Evolutionary conservation across 768 basidiomycete species (phyloP).

Genomic region (Phaeotremella fagi): DNA sequence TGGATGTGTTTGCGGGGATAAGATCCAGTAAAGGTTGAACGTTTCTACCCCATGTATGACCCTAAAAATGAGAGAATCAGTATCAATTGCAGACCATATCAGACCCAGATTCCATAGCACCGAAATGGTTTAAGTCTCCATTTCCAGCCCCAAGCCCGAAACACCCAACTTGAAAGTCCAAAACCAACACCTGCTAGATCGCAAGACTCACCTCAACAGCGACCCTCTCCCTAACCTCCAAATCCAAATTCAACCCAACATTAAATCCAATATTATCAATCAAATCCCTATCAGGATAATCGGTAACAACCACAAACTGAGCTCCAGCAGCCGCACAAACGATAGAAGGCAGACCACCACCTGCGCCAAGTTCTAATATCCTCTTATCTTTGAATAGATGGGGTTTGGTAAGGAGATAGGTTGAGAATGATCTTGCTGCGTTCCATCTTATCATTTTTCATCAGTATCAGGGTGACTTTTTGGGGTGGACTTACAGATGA

Average conservation of each 20-base stretch:
- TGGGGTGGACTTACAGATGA: constrained; percentile 26
- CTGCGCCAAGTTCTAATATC: constrained; percentile 88
- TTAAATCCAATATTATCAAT: constrained; percentile 73
- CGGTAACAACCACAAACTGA: constrained; percentile 71
- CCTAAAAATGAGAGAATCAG: constrained; percentile 12
- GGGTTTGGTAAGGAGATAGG: constrained; percentile 37
- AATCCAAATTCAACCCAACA: constrained; percentile 55
- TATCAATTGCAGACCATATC: not conserved
- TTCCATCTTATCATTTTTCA: constrained; percentile 25
- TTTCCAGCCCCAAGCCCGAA: no score
- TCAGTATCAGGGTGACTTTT: not conserved
- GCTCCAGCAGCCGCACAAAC: constrained; percentile 69
- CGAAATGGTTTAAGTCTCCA: no score
- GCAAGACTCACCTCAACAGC: constrained; percentile 44
- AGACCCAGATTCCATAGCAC: no score
- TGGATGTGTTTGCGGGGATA: not conserved
- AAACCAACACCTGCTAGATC: not conserved
- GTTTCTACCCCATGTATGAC: constrained; percentile 43
- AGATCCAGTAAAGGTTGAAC: constrained; percentile 22
- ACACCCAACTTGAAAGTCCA: not conserved
- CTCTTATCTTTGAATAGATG: constrained; percentile 44
- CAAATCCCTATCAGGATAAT: constrained; percentile 78
- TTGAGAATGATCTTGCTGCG: constrained; percentile 30
- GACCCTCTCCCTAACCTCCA: constrained; percentile 4
- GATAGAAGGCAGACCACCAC: constrained; percentile 81